These are phyloP conservation scores for Blastobotrys ciferrii DNA, from an alignment of 1,139 yeast genomes.

Conservation along the genomic window DNA sequence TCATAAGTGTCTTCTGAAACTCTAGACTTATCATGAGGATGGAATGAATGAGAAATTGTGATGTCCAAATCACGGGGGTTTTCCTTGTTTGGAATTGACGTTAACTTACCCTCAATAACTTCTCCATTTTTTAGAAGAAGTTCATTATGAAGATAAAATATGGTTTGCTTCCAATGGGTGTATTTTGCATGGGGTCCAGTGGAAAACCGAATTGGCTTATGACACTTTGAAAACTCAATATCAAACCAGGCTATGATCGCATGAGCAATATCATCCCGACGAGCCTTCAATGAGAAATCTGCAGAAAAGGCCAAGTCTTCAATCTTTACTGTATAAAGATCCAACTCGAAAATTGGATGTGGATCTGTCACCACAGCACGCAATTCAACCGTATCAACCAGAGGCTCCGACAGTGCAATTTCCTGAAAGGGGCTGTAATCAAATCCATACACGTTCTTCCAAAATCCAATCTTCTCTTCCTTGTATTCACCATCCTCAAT, in stretches of 20 bases:
- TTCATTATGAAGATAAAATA: slow-evolving; percentile 84
- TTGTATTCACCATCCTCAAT: slow-evolving; percentile 94
- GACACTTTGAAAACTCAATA: slow-evolving; percentile 67
- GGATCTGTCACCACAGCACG: slow-evolving; percentile 72
- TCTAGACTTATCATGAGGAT: slow-evolving; percentile 46
- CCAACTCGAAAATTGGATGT: slow-evolving; percentile 72
- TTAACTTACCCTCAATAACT: slow-evolving; percentile 62
- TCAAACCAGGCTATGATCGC: slow-evolving; percentile 96
- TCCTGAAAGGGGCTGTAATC: slow-evolving; percentile 76
- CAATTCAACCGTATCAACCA: slow-evolving; percentile 89
- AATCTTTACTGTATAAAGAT: slow-evolving; percentile 81
- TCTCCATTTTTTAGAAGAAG: slow-evolving; percentile 79
- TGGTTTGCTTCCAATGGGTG: slow-evolving; percentile 91
- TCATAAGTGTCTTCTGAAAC: slow-evolving; percentile 16
- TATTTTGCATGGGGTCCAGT: slow-evolving; percentile 47
- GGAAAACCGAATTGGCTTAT: slow-evolving; percentile 41
- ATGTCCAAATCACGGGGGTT: slow-evolving; percentile 71
- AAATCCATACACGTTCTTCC: slow-evolving; percentile 97
- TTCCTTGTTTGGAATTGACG: slow-evolving; percentile 68
- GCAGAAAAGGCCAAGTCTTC: slow-evolving; percentile 76
- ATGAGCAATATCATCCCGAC: slow-evolving; percentile 77
- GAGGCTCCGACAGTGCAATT: slow-evolving; percentile 86
- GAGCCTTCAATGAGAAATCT: slow-evolving; percentile 66
- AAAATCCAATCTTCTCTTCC: slow-evolving; percentile 86
- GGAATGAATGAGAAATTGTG: slow-evolving; percentile 47